phyloP scores from a whole-genome alignment of 768 basidiomycete genomes.

The Russula brevipes region DNA sequence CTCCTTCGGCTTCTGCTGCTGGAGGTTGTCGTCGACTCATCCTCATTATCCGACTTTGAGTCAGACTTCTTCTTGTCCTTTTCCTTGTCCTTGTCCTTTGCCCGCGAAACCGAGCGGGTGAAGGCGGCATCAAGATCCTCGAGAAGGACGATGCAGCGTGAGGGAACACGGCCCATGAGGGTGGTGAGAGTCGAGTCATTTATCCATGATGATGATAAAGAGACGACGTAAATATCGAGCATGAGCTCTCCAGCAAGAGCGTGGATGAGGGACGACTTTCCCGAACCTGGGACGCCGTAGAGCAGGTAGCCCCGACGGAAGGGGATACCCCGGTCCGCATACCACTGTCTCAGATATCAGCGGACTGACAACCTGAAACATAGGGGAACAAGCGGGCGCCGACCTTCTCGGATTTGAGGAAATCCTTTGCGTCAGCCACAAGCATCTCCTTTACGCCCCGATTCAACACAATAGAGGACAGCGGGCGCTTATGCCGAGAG shows the following conservation, averaged over 20 bases:
- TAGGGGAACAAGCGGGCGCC: slow-evolving; percentile 16
- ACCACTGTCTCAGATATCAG: slow-evolving; percentile 52
- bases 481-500: slow-evolving; percentile 82
- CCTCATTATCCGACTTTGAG: slow-evolving; percentile 35
- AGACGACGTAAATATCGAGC: slow-evolving; percentile 90
- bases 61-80: slow-evolving; percentile 36
- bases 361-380: slow-evolving; percentile 12
- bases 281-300: slow-evolving; percentile 79
- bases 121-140: slow-evolving; percentile 92
- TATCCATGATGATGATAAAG: slow-evolving; percentile 81
- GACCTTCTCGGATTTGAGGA: slow-evolving; percentile 78
- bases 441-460: slow-evolving; percentile 90
- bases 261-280: slow-evolving; percentile 83
- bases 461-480: slow-evolving; percentile 81
- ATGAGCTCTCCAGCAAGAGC: slow-evolving; percentile 83
- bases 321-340: slow-evolving; percentile 88
- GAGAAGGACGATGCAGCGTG: slow-evolving; percentile 78
- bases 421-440: slow-evolving; percentile 73
- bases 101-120: slow-evolving; percentile 66
- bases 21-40: slow-evolving; percentile 33
- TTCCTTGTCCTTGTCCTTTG: slow-evolving; percentile 46
- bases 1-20: slow-evolving; percentile 40
- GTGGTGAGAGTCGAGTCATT: slow-evolving; percentile 81
- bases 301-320: slow-evolving; percentile 86
- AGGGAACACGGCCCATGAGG: slow-evolving; percentile 82